Evolutionary conservation across 2,329 filamentous ascomycete genomes (phyloP), one percentile per base, ranked within the genome.

Genomic region (Colletotrichum gigasporum): DNA sequence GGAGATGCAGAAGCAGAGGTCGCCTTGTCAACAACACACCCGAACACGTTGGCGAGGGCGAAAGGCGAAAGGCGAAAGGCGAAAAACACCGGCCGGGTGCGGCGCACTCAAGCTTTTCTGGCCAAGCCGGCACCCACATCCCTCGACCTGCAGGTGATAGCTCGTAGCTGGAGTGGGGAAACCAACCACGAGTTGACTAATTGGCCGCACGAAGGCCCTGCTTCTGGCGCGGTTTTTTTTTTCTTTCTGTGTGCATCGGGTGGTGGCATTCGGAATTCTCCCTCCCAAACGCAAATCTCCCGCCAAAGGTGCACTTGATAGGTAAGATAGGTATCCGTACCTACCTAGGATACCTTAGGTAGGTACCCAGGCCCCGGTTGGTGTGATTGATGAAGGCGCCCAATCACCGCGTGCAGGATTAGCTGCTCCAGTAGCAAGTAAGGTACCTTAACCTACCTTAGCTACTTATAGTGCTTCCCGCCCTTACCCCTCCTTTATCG

Each of bases 401-500:
- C n/a, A n/a, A n/a, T n/a, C n/a, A n/a, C n/a, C n/a, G n/a, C n/a
- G n/a, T n/a, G n/a, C n/a, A n/a, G n/a, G n/a, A n/a, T n/a, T n/a
- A n/a, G n/a, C n/a, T n/a, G n/a, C n/a, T n/a, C n/a, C n/a, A n/a
- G n/a, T n/a, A n/a, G n/a, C n/a, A n/a, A n/a, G n/a, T n/a, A n/a
- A n/a, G n/a, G n/a, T n/a, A n/a, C n/a, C n/a, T n/a, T n/a, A n/a
- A n/a, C n/a, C n/a, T n/a, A n/a, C n/a, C n/a, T n/a, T n/a, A n/a
- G 41, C 39, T 44, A 47, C 42, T 22, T 18, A 14, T 37, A 35
- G 61, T 60, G n/a, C 10, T 26, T 20, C 12, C n/a, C n/a, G n/a
- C 30, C 8, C 8, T 26, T 54, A 42, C 56, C 56, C 62, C 62
- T 61, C 56, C 56, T 65, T 65, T 64, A 65, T 65, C 62, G 56